A percentile compares a stretch with the other conserved stretches of the same genome.
Conservation (phyloP, 2,329 filamentous ascomycete genomes). For the Fusarium pseudoanthophilum region DNA sequence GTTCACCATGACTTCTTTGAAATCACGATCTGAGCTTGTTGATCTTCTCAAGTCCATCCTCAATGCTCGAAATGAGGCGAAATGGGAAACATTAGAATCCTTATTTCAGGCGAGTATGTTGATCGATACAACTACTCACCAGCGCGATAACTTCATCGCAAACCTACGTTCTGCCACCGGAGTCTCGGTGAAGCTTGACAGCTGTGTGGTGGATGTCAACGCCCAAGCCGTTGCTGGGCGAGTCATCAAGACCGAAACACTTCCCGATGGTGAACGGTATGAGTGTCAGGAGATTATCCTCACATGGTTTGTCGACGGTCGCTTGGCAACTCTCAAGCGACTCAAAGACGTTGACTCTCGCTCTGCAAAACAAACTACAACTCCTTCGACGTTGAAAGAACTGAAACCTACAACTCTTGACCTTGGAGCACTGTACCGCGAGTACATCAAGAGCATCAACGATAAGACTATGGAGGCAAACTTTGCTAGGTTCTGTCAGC, state of each 20-base stretch:
- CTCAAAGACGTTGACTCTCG: background rate
- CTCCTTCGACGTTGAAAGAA: background rate
- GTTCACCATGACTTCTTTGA: background rate
- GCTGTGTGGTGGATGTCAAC: slow-evolving; percentile 2
- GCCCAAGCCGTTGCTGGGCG: slow-evolving; percentile 5
- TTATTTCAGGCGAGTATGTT: background rate
- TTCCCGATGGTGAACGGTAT: rapidly evolving
- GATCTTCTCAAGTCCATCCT: background rate
- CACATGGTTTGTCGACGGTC: slow-evolving; percentile 15
- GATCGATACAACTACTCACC: background rate
- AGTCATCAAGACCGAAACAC: background rate
- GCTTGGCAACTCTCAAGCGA: background rate
- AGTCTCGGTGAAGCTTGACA: background rate
- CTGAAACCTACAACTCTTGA: background rate
- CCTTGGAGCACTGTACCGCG: background rate
- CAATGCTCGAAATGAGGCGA: background rate
- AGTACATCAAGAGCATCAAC: slow-evolving; percentile 27
- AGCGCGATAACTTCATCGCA: background rate
- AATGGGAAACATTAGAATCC: background rate
- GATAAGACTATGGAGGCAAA: slow-evolving; percentile 9
- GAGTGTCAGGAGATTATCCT: slow-evolving; percentile 18
- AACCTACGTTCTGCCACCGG: rapidly evolving
- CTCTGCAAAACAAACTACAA: background rate
- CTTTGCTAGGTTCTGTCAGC: slow-evolving; percentile 1
- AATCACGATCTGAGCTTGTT: background rate